phyloP scores from a whole-genome alignment of 2,329 filamentous ascomycete genomes.

The Trichophyton equinum region DNA sequence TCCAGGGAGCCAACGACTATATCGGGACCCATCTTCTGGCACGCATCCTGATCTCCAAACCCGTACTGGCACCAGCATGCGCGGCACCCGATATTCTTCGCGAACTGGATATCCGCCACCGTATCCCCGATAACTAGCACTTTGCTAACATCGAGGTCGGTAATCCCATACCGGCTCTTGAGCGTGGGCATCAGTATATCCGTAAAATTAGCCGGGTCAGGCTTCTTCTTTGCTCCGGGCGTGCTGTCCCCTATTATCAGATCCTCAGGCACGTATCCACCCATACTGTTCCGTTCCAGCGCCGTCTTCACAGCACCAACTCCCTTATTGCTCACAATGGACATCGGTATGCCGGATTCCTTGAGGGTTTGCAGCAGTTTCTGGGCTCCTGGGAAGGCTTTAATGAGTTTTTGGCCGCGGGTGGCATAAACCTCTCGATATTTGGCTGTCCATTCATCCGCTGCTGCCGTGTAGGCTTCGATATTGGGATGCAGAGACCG shows the following conservation, averaged over 20 bases:
- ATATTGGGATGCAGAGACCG: slow-evolving; percentile 4
- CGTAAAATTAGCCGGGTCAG: slow-evolving; percentile 8
- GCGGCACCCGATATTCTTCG: slow-evolving; percentile 6
- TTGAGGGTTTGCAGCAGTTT: slow-evolving; percentile 4
- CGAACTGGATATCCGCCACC: slow-evolving; percentile 10
- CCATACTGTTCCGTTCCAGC: slow-evolving; percentile 6
- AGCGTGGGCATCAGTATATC: slow-evolving; percentile 8
- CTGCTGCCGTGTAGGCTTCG: neutral
- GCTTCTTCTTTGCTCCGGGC: slow-evolving; percentile 7
- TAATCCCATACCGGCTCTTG: neutral
- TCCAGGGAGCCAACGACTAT: slow-evolving; percentile 7
- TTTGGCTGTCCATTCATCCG: slow-evolving; percentile 7
- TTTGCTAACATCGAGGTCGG: neutral
- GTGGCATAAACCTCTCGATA: slow-evolving; percentile 9
- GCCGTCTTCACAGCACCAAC: slow-evolving; percentile 8
- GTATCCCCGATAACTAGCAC: slow-evolving; percentile 10
- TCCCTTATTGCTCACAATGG: slow-evolving; percentile 11
- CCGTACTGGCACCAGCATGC: slow-evolving; percentile 11
- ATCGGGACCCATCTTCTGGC: slow-evolving; percentile 6
- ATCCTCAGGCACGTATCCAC: slow-evolving; percentile 3
- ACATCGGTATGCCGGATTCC: neutral
- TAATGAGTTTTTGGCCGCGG: slow-evolving; percentile 8
- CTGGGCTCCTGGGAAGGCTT: slow-evolving; percentile 7
- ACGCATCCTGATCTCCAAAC: slow-evolving; percentile 7
- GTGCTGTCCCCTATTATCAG: slow-evolving; percentile 10